Conservation (phyloP, 139 green algal species). For the Ulvella scutata region DNA sequence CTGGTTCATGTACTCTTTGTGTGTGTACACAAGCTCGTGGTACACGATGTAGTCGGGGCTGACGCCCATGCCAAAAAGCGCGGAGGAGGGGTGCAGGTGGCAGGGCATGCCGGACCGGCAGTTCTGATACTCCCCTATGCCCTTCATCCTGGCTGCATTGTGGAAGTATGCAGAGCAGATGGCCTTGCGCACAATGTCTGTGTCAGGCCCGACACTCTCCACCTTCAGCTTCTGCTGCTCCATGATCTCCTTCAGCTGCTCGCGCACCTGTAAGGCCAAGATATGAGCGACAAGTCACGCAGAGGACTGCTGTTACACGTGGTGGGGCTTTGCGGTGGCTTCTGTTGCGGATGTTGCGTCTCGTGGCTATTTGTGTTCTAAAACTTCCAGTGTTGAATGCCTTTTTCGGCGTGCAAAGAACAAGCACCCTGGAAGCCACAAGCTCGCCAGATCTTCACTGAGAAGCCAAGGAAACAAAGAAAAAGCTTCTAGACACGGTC, state of each 20-base stretch:
- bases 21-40: constrained; percentile 78
- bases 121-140: constrained; percentile 86
- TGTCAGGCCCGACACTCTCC: constrained; percentile 47
- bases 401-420: too few species aligned
- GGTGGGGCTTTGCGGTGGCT: too few species aligned
- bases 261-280: constrained; percentile 30
- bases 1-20: constrained; percentile 97
- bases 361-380: too few species aligned
- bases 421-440: too few species aligned
- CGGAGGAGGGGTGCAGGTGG: constrained; percentile 75
- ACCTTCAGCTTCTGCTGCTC: constrained; percentile 60
- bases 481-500: too few species aligned
- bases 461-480: too few species aligned
- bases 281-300: too few species aligned
- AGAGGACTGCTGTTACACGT: too few species aligned
- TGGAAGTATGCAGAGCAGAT: constrained; percentile 96
- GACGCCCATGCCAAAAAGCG: constrained; percentile 89
- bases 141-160: constrained; percentile 89
- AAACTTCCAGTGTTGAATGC: too few species aligned
- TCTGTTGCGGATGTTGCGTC: too few species aligned
- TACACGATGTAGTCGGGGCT: constrained; percentile 96
- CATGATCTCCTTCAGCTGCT: constrained; percentile 93
- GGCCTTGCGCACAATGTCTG: constrained; percentile 88
- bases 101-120: constrained; percentile 66
- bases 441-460: too few species aligned